Evolutionary conservation across 805 yeast species (phyloP).

Genomic region (Saccharomycopsis amapae): DNA sequence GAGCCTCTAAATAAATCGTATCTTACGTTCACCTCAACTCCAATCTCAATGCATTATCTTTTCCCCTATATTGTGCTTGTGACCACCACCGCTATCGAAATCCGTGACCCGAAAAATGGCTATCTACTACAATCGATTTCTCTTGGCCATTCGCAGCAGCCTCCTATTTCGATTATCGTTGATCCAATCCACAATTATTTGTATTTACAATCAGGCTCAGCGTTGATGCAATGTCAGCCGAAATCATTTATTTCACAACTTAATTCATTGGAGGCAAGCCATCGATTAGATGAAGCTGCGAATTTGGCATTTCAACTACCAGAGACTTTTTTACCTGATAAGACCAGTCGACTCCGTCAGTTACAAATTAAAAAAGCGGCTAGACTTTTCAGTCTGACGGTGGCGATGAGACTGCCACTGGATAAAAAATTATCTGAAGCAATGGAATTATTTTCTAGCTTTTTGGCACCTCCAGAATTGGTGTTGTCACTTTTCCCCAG

Average conservation of each 20-base stretch:
- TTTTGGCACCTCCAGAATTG: slow-evolving; percentile 51
- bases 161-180: background rate
- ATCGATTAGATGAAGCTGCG: slow-evolving; percentile 39
- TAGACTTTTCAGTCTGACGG: background rate
- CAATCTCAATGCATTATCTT: background rate
- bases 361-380: slow-evolving; percentile 37
- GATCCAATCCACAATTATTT: background rate
- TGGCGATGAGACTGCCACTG: too few species aligned
- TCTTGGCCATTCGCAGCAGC: background rate
- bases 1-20: background rate
- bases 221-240: slow-evolving; percentile 26
- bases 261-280: slow-evolving; percentile 26
- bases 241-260: slow-evolving; percentile 31
- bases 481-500: slow-evolving; percentile 43
- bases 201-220: background rate
- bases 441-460: slow-evolving; percentile 41
- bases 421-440: slow-evolving; percentile 32
- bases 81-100: background rate
- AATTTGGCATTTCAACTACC: slow-evolving; percentile 32
- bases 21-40: background rate
- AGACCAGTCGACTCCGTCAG: slow-evolving; percentile 34
- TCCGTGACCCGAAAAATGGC: background rate
- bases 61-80: slow-evolving; percentile 1
- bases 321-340: slow-evolving; percentile 25
- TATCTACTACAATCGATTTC: background rate